phyloP scores from a whole-genome alignment of 2,329 filamentous ascomycete species.

The Ophiostoma sp. region DNA sequence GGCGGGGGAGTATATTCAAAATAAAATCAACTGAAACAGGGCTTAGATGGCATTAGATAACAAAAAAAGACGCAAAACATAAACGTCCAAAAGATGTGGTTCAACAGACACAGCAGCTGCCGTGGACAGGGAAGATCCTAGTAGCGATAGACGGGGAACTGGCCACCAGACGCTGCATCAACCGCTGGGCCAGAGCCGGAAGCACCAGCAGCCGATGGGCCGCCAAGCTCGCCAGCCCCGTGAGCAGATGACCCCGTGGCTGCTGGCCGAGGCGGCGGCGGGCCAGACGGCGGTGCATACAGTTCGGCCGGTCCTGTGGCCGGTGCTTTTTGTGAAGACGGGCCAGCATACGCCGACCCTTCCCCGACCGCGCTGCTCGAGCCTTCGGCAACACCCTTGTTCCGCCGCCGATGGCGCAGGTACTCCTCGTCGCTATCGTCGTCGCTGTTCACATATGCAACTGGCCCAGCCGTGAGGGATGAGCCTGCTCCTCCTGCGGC shows the following conservation, averaged over 20 bases:
- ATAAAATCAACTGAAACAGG: background rate
- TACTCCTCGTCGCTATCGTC: slow-evolving; percentile 23
- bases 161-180: slow-evolving; percentile 13
- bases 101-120: too few species aligned
- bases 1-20: background rate
- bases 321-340: slow-evolving; percentile 6
- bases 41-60: background rate
- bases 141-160: slow-evolving; percentile 17
- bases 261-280: background rate
- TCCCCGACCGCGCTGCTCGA: too few species aligned
- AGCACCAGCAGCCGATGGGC: slow-evolving; percentile 7
- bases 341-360: background rate
- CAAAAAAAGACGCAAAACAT: background rate
- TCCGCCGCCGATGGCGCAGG: slow-evolving; percentile 20
- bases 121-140: background rate
- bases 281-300: background rate
- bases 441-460: slow-evolving; percentile 20
- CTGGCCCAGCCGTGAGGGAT: background rate
- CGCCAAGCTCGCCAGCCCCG: background rate
- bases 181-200: slow-evolving; percentile 13
- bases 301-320: background rate
- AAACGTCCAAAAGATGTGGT: background rate
- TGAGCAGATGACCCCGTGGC: background rate
- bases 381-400: slow-evolving; percentile 8
- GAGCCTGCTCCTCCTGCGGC: slow-evolving; percentile 11